Conservation (phyloP, 371 early-diverging fungal genomes). For the Mycotypha africana region DNA sequence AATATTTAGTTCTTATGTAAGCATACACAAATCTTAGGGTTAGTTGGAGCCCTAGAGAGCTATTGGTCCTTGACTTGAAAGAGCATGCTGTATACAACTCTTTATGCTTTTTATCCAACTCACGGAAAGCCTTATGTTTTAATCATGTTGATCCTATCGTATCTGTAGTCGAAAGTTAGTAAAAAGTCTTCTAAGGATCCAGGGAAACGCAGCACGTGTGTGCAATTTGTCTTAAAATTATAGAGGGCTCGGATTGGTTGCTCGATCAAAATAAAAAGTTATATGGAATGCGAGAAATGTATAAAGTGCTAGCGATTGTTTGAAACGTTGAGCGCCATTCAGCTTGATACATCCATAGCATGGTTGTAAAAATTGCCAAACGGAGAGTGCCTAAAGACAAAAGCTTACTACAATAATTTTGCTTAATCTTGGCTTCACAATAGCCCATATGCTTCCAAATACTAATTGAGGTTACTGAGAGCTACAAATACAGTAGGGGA, state of each 20-base stretch:
- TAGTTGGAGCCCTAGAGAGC: no score
- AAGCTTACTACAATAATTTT: conserved; percentile 2
- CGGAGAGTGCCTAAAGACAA: conserved; percentile 18
- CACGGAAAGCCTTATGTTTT: no score
- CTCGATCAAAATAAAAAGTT: conserved; percentile 5
- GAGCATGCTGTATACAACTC: no score
- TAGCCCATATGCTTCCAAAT: conserved; percentile 4
- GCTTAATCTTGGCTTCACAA: conserved; percentile 7
- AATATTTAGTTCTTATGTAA: no score
- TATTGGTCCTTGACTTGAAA: no score
- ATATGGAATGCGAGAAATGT: conserved; percentile 8
- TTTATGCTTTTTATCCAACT: no score
- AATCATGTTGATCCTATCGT: no score
- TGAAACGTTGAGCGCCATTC: conserved; percentile 8
- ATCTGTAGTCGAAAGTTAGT: no score
- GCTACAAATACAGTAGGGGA: no score
- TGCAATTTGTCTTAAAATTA: conserved; percentile 8
- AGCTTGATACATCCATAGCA: conserved; percentile 23
- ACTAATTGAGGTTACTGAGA: conserved; percentile 7
- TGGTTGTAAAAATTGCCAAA: conserved; percentile 24
- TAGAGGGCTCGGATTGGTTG: conserved; percentile 10
- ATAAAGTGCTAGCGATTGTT: conserved; percentile 1
- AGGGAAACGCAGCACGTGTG: conserved; percentile 13
- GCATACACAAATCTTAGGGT: no score
- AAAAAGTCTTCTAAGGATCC: conserved; percentile 14